A percentile compares a stretch with the other conserved stretches of the same genome.
Evolutionary conservation across 305 asterid species (phyloP).

Genomic region (Fraxinus paxiana): DNA sequence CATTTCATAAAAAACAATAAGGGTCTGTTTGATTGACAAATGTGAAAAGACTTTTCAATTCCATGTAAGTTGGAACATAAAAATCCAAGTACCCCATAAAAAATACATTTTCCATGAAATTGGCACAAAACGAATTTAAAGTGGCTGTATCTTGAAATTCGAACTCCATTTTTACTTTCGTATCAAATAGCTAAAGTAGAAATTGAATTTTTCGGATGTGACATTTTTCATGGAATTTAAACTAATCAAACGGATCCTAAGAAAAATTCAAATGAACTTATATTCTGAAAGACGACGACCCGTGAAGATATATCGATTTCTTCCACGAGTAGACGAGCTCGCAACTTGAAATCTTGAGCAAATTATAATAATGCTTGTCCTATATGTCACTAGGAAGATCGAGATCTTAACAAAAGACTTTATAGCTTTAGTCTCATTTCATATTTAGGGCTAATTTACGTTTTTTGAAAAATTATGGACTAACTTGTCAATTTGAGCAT

Average conservation of each 20-base stretch:
- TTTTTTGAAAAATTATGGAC: background rate
- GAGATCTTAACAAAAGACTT: background rate
- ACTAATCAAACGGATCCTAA: too few relatives aligned
- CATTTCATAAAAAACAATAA: background rate
- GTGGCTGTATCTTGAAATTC: too few relatives aligned
- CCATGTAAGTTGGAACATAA: too few relatives aligned
- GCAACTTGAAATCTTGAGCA: background rate
- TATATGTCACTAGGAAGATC: background rate
- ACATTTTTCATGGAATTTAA: too few relatives aligned
- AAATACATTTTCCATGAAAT: too few relatives aligned
- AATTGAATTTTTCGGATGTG: too few relatives aligned
- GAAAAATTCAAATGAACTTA: background rate
- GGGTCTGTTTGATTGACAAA: too few relatives aligned
- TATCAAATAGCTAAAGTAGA: too few relatives aligned
- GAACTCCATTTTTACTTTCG: too few relatives aligned
- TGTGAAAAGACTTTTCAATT: too few relatives aligned
- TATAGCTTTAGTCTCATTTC: background rate
- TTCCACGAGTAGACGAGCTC: background rate
- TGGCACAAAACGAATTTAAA: too few relatives aligned
- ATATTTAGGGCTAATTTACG: background rate
- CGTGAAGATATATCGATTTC: background rate
- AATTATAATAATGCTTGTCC: background rate
- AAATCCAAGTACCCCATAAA: too few relatives aligned
- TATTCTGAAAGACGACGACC: background rate
- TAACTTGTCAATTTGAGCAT: background rate